These are phyloP conservation scores for Leptographium radiaticola DNA, from an alignment of 2,329 filamentous ascomycete genomes.

Conservation along the genomic window DNA sequence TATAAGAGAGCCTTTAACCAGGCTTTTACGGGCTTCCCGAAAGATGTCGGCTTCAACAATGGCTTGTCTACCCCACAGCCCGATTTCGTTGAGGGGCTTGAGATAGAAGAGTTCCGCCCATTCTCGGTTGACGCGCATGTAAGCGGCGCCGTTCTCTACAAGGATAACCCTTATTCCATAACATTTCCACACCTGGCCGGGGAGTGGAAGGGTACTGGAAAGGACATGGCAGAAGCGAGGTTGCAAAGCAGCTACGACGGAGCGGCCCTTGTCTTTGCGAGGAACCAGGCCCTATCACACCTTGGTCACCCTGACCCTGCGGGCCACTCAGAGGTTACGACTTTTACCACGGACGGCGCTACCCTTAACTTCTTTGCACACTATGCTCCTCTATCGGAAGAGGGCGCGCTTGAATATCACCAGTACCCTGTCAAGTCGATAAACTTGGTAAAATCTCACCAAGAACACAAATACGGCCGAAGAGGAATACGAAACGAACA, in stretches of 20 bases:
- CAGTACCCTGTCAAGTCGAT: background rate
- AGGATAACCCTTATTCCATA: slow-evolving; percentile 11
- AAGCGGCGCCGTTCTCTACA: slow-evolving; percentile 10
- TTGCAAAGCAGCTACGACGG: slow-evolving; percentile 15
- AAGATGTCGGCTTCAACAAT: background rate
- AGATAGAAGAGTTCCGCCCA: background rate
- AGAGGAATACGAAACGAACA: slow-evolving; percentile 14
- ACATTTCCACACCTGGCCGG: slow-evolving; percentile 17
- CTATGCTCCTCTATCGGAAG: slow-evolving; percentile 10
- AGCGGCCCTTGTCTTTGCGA: slow-evolving; percentile 16
- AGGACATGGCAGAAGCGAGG: slow-evolving; percentile 9
- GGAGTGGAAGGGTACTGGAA: slow-evolving; percentile 12
- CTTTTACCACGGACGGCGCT: slow-evolving; percentile 16
- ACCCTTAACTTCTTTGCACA: slow-evolving; percentile 16
- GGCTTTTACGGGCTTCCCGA: background rate
- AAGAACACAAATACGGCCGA: slow-evolving; percentile 5
- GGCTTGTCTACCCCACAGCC: background rate
- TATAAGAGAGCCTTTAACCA: background rate
- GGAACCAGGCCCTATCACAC: slow-evolving; percentile 14
- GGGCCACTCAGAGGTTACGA: slow-evolving; percentile 14
- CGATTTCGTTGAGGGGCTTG: background rate
- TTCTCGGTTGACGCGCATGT: background rate
- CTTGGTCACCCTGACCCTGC: slow-evolving; percentile 9
- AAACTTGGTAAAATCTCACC: background rate
- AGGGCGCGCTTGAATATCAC: slow-evolving; percentile 7